Percentiles rank a stretch among this genome's conserved stretches.
Conservation (phyloP, 306 rosid genomes). For the Macrotyloma uniflorum region DNA sequence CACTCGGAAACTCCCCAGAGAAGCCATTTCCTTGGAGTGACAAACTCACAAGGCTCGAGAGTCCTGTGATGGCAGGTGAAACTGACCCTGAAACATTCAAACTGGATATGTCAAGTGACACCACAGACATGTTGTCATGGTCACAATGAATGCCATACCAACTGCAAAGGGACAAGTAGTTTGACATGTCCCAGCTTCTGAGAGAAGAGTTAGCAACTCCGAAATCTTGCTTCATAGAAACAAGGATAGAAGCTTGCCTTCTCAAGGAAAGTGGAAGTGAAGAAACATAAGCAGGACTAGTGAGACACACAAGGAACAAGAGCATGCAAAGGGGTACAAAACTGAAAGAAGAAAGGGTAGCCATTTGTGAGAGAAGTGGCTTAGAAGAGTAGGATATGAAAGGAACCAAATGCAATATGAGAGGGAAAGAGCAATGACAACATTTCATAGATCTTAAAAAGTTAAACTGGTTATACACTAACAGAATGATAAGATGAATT, state of each 20-base stretch:
- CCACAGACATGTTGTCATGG: constrained; percentile 43
- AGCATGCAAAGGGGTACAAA: constrained; percentile 21
- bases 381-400: constrained; percentile 27
- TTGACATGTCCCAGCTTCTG: constrained; percentile 58
- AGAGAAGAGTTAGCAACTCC: constrained; percentile 49
- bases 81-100: constrained; percentile 64
- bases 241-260: constrained; percentile 74
- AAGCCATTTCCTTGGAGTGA: constrained; percentile 59
- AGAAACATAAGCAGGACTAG: constrained; percentile 40
- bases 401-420: constrained; percentile 13
- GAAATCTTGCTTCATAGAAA: constrained; percentile 62
- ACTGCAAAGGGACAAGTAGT: constrained; percentile 59
- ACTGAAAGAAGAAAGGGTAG: constrained; percentile 36
- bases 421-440: constrained; percentile 24
- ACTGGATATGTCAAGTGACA: constrained; percentile 70
- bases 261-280: constrained; percentile 51
- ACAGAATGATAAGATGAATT: constrained; percentile 2
- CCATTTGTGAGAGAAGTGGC: constrained; percentile 36
- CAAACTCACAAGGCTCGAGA: constrained; percentile 49
- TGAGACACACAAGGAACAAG: constrained; percentile 34
- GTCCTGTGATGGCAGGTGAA: constrained; percentile 59
- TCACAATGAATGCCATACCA: constrained; percentile 79
- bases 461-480: constrained; percentile 37
- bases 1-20: constrained; percentile 53
- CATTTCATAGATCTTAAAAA: constrained; percentile 18